phyloP scores from a whole-genome alignment of 2,329 filamentous ascomycete species.

The Colletotrichum horii region DNA sequence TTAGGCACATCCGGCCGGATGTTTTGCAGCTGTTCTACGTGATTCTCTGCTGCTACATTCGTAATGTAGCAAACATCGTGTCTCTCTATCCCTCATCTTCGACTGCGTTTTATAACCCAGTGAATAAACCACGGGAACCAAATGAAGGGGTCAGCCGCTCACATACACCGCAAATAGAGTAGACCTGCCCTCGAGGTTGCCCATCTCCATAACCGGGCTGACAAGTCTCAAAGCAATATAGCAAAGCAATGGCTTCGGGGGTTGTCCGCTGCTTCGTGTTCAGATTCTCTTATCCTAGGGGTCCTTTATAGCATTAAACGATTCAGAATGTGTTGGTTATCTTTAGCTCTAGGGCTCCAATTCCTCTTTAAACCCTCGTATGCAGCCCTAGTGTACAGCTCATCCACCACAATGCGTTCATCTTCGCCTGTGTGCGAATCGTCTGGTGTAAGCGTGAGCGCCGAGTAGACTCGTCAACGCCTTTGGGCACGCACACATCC shows the following conservation, averaged over 20 bases:
- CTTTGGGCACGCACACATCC: not conserved
- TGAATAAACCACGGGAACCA: not conserved
- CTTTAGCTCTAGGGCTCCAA: not conserved
- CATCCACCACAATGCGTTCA: not conserved
- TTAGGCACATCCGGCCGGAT: too few species aligned
- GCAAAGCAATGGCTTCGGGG: too few species aligned
- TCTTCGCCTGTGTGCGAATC: too few species aligned
- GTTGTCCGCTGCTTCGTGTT: not conserved
- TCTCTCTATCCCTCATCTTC: too few species aligned
- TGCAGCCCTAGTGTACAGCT: too few species aligned
- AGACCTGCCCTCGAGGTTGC: not conserved
- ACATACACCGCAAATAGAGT: not conserved
- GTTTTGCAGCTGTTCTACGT: too few species aligned
- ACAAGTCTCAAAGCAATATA: not conserved
- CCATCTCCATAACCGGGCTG: not conserved
- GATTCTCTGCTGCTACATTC: too few species aligned
- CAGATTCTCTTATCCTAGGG: not conserved
- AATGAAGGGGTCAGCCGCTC: not conserved
- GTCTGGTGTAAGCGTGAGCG: too few species aligned
- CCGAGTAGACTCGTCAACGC: not conserved
- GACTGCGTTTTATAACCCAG: not conserved
- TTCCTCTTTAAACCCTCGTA: too few species aligned
- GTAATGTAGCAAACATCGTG: too few species aligned
- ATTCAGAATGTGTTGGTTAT: not conserved
- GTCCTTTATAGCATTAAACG: not conserved